Evolutionary conservation across 2,329 filamentous ascomycete genomes (phyloP), one percentile per base, ranked within the genome.

Genomic region (Grosmannia serpens): DNA sequence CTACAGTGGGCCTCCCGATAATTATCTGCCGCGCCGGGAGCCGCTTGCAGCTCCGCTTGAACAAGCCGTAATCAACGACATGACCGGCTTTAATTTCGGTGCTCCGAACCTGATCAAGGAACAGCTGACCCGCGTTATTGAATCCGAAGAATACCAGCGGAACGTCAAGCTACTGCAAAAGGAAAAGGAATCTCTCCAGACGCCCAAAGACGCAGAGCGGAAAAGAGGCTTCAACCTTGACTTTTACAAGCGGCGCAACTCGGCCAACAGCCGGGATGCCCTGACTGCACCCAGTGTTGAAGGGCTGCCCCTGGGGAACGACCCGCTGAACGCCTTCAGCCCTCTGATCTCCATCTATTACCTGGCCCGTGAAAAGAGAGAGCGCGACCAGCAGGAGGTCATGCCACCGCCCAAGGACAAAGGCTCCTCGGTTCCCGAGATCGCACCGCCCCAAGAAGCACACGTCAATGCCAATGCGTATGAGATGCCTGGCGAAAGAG

Each of bases 31-130:
- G 4, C 73, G 76, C 35, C 86, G 94, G 54, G 92, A 96, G 65
- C 90, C 94, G 2, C 72, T 97, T n/a, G 82, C 87, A 44, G 75
- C 95, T 17, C 91, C 92, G 7, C 75, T 99, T 11, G 92, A 97
- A 67, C 77, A 81, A 1, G 86, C 88, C 50, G 86, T 97, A 5
- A 83, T 99, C 59, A 83, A 89, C 54, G 91, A 89, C 65, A 99
- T 99, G 94, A 95, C 91, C 27, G 94, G 94, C 2, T 99, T 99
- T 70, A 95, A 97, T 70, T 99, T 97, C 74, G 94, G 94, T 1
- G 81, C 89, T 0, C 81, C 90, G 1, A 91, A 96, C 57, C 82
- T 83, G 59, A 96, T 99, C 68, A 86, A 83, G 59, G 76, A 83
- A 3, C 89, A 96, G 68, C 80, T 99, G 50, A 88, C 85, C 11